phyloP scores from a whole-genome alignment of 306 rosid genomes.

The Prunus mume region DNA sequence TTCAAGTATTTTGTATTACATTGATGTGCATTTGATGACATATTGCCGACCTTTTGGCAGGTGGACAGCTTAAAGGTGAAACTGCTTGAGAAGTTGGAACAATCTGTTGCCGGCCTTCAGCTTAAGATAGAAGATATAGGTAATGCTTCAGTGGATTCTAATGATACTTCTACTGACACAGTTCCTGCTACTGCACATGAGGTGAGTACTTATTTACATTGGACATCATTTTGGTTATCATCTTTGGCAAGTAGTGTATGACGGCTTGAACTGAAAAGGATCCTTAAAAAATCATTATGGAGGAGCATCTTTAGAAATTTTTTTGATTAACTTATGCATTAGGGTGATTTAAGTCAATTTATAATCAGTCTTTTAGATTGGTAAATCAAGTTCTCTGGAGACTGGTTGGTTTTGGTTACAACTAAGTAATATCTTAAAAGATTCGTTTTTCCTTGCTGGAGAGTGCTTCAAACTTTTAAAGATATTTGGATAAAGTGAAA shows the following conservation, averaged over 20 bases:
- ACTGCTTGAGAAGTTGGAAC: constrained; percentile 81
- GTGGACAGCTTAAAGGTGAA: constrained; percentile 75
- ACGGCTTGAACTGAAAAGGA: constrained; percentile 7
- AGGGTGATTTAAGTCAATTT: neutral
- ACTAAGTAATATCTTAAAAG: neutral
- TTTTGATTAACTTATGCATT: neutral
- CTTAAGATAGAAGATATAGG: constrained; percentile 57
- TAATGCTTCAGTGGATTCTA: constrained; percentile 42
- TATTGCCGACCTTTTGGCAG: constrained; percentile 48
- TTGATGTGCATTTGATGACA: constrained; percentile 28
- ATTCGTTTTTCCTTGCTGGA: neutral
- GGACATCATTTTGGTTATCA: constrained; percentile 21
- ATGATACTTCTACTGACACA: constrained; percentile 30
- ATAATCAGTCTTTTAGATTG: neutral
- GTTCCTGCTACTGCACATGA: constrained; percentile 53
- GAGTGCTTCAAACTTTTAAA: neutral
- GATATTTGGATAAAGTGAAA: neutral
- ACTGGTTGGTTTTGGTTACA: constrained; percentile 4
- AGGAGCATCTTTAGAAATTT: neutral
- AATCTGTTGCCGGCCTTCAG: constrained; percentile 59
- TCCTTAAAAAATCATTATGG: neutral
- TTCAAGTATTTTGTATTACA: constrained; percentile 1
- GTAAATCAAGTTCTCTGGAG: neutral
- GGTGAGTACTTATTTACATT: constrained; percentile 40
- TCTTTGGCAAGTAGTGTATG: constrained; percentile 6